Base-by-base conservation (phyloP, 352 stramenopile genomes). In the Bremia lactucae region DNA sequence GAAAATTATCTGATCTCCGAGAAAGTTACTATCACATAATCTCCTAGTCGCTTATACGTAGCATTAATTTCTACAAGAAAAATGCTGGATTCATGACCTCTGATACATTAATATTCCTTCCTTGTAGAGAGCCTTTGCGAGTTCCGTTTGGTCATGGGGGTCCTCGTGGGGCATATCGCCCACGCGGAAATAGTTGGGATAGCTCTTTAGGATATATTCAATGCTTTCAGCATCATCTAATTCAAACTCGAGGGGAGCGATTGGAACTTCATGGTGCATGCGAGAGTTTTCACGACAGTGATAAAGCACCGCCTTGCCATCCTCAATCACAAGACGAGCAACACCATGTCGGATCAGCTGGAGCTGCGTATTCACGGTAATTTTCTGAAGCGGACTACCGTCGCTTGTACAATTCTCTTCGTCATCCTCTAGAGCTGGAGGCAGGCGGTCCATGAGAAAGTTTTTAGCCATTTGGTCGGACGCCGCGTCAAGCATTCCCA, bases 391-490 rank as follows among this genome's bases (percentile, higher is more conserved):
- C 9, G 76, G 76, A 21, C 72, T 85, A 33, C 68, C 72, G 43
- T 88, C 76, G 29, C 68, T 80, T 20, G 71, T 83, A 53, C 73
- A 88, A 49, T 86, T 79, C 46, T 88, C 76, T 42, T 88, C 76
- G 24, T 86, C 72, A 25, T 84, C 69, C 31, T 84, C 72, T 16
- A 88, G 59, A 15, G 65, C 55, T 2, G 79, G 81, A 19, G 73
- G 77, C n/a, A 91, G 52, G 3, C 82, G 72, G 31, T 94, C 75
- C 3, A 87, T 46, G 4, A 91, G 49, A 38, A 91, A 92, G 38
- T 81, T 78, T 49, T 79, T 76, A 29, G 66, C 77, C 79, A 94
- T 94, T 34, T 86, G 74, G 31, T 94, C 82, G 4, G 75, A 64
- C 0, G 71, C 65, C 15, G 72, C 64, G 44, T 94, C 82, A 19